phyloP scores from a whole-genome alignment of 352 stramenopile genomes.

The Globisporangium acanthophoron region DNA sequence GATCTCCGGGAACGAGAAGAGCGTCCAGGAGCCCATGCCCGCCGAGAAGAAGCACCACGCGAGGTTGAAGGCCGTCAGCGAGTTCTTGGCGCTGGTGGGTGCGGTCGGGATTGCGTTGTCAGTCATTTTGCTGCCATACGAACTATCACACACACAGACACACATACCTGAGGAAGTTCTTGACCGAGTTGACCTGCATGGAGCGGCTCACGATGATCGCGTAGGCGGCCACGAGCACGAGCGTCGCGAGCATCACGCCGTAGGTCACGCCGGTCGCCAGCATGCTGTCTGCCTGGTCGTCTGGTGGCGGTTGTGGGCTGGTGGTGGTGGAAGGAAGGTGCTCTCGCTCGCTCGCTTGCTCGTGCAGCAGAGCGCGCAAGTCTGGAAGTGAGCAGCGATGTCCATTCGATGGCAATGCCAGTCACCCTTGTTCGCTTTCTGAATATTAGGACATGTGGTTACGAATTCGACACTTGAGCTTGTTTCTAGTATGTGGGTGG shows the following conservation, averaged over 20 bases:
- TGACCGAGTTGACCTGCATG: constrained; percentile 46
- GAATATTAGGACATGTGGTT: no score
- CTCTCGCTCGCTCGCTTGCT: no score
- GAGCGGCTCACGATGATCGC: constrained; percentile 56
- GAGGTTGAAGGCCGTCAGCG: constrained; percentile 39
- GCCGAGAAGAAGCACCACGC: constrained; percentile 81
- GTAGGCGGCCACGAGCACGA: constrained; percentile 54
- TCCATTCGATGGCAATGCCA: no score
- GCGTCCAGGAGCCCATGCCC: constrained; percentile 67
- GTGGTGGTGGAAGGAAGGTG: background rate
- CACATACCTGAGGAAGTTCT: constrained; percentile 58
- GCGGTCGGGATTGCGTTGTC: no score
- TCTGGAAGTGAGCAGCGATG: no score
- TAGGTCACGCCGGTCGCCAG: constrained; percentile 44
- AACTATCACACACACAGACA: background rate
- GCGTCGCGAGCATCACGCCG: constrained; percentile 51
- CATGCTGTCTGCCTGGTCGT: no score
- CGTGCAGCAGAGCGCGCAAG: no score
- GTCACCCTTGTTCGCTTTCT: no score
- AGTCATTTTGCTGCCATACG: background rate
- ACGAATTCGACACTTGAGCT: no score
- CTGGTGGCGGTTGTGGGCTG: background rate
- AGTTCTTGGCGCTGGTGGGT: constrained; percentile 55
- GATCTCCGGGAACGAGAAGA: constrained; percentile 76
- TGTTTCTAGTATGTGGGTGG: no score